Evolutionary conservation across 345 rosid species (phyloP).

Genomic region (Brassica incana): DNA sequence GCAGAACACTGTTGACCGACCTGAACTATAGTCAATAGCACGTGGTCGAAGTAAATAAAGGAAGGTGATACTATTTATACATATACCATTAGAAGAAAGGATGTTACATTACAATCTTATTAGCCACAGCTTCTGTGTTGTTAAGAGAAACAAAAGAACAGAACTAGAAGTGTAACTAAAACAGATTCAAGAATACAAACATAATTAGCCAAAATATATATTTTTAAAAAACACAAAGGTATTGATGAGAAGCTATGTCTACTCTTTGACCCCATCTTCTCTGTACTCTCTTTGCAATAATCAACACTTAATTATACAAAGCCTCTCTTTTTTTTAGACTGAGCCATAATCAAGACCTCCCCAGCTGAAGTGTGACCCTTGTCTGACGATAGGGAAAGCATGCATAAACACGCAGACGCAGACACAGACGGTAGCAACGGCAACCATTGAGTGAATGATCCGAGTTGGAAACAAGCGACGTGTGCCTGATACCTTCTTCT

Average conservation of each 20-base stretch:
- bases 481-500: slow-evolving; percentile 44
- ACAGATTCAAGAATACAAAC: slow-evolving; percentile 11
- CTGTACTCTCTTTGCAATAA: slow-evolving; percentile 12
- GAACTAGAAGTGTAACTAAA: slow-evolving; percentile 1
- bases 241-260: slow-evolving; percentile 14
- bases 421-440: slow-evolving; percentile 85
- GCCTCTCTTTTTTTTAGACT: slow-evolving; percentile 28
- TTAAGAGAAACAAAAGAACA: not conserved
- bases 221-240: slow-evolving; percentile 10
- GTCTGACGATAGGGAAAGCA: slow-evolving; percentile 59
- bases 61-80: slow-evolving; percentile 3
- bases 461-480: slow-evolving; percentile 72
- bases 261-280: slow-evolving; percentile 7
- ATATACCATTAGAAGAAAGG: not conserved
- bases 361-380: slow-evolving; percentile 75
- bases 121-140: slow-evolving; percentile 24
- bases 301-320: not conserved
- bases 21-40: slow-evolving; percentile 1
- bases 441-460: slow-evolving; percentile 71
- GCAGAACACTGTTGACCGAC: slow-evolving; percentile 15
- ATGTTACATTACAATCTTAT: slow-evolving; percentile 17
- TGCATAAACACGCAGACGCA: slow-evolving; percentile 84
- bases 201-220: slow-evolving; percentile 16
- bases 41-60: slow-evolving; percentile 5
- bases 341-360: slow-evolving; percentile 69